phyloP scores from a whole-genome alignment of 768 basidiomycete genomes.

The Suillus sp. region DNA sequence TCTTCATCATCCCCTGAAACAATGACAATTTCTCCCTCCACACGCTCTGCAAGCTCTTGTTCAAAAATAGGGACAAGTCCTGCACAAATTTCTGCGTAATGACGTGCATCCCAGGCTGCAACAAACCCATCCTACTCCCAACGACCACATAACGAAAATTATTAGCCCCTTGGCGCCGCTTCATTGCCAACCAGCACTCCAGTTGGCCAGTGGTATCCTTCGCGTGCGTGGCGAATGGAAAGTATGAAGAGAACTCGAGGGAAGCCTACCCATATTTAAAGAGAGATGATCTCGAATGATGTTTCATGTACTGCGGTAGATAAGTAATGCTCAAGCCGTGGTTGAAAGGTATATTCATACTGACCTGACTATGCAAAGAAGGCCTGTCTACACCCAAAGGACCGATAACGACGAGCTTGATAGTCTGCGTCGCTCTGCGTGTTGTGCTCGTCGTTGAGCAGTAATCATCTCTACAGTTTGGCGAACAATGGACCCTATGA shows the following conservation, averaged over 20 bases:
- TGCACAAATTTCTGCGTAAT: conserved; percentile 55
- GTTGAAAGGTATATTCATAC: conserved; percentile 18
- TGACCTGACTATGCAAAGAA: conserved; percentile 71
- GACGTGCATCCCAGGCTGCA: conserved; percentile 30
- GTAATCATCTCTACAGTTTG: background rate
- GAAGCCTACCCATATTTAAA: conserved; percentile 65
- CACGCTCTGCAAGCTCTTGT: conserved; percentile 17
- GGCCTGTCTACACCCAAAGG: conserved; percentile 87
- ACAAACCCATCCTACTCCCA: conserved; percentile 76
- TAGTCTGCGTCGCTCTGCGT: conserved; percentile 54
- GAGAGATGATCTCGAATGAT: conserved; percentile 56
- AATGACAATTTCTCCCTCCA: conserved; percentile 15
- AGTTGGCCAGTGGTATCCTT: too few species aligned
- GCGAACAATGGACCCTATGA: background rate
- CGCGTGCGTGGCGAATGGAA: background rate
- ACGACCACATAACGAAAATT: conserved; percentile 76
- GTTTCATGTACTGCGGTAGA: conserved; percentile 36
- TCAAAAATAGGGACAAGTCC: conserved; percentile 51
- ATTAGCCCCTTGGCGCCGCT: too few species aligned
- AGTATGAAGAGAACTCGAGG: background rate
- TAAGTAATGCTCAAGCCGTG: too few species aligned
- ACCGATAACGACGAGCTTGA: conserved; percentile 84
- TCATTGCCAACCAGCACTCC: conserved; percentile 67
- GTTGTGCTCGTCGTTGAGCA: conserved; percentile 8
- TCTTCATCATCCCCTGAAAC: conserved; percentile 4